Percentiles rank a stretch among this genome's conserved stretches.
Evolutionary conservation across 1,284 basidiomycete species (phyloP).

Genomic region (Lignosus rhinocerotis): DNA sequence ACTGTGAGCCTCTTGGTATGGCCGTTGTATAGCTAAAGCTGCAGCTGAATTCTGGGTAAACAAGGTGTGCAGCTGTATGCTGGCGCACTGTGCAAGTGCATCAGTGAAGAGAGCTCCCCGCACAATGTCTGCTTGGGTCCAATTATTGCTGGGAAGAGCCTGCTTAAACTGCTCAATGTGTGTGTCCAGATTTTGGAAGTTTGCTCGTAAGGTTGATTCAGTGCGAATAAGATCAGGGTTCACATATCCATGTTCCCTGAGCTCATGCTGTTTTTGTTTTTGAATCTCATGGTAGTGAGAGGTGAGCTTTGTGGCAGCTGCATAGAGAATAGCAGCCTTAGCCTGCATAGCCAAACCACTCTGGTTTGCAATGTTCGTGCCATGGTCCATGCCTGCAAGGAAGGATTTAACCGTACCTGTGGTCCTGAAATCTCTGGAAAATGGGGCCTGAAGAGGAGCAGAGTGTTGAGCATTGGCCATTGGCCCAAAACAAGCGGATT

Average conservation of each 20-base stretch:
- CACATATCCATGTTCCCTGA: background rate
- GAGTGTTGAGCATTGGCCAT: background rate
- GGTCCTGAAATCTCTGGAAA: conserved; percentile 25
- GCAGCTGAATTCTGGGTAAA: conserved; percentile 22
- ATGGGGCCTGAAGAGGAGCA: conserved; percentile 15
- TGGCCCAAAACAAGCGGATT: background rate
- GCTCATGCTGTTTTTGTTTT: conserved; percentile 30
- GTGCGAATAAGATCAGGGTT: conserved; percentile 15
- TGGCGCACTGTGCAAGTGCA: conserved; percentile 36
- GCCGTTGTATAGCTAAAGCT: conserved; percentile 21
- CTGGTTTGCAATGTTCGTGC: conserved; percentile 22
- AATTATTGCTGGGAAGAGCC: conserved; percentile 25
- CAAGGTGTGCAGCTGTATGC: conserved; percentile 39
- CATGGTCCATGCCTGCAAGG: conserved; percentile 29
- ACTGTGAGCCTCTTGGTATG: conserved; percentile 20
- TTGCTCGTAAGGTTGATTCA: conserved; percentile 26
- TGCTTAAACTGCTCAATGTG: conserved; percentile 32
- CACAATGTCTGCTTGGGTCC: conserved; percentile 18
- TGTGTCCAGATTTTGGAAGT: conserved; percentile 32
- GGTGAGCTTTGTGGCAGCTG: conserved; percentile 34
- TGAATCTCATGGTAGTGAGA: too few species aligned
- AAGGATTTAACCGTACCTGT: conserved; percentile 35
- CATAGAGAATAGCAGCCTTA: conserved; percentile 40
- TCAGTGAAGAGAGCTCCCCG: conserved; percentile 35
- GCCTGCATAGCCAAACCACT: conserved; percentile 34